Percentiles rank a stretch among this genome's conserved stretches.
phyloP scores from a whole-genome alignment of 2,329 filamentous ascomycete species.

The Sclerotinia subarctica region DNA sequence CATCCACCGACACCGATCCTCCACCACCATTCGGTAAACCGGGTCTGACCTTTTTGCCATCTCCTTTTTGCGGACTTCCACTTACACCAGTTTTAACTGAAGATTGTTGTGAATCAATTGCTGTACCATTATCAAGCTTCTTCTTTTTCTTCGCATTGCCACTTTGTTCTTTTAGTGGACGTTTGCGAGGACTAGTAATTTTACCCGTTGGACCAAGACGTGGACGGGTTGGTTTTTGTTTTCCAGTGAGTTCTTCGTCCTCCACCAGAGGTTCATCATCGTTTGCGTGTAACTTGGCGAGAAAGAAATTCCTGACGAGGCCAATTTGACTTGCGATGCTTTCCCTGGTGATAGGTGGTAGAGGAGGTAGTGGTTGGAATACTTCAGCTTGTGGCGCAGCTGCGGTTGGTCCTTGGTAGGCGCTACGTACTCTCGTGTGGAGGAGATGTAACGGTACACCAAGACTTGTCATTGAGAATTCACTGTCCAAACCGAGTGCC shows the following conservation, averaged over 20 bases:
- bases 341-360: conserved; percentile 75
- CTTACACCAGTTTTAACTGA: conserved; percentile 36
- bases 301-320: conserved; percentile 87
- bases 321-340: conserved; percentile 79
- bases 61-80: conserved; percentile 42
- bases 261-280: conserved; percentile 80
- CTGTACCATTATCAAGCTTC: conserved; percentile 60
- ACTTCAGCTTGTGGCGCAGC: conserved; percentile 50
- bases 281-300: conserved; percentile 81
- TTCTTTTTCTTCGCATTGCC: conserved; percentile 85
- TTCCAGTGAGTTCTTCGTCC: conserved; percentile 90
- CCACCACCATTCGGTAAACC: conserved; percentile 32
- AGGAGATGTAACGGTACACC: conserved; percentile 92
- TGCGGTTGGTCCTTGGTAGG: conserved; percentile 68
- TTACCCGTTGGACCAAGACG: conserved; percentile 74
- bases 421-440: conserved; percentile 83
- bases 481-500: conserved; percentile 85
- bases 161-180: conserved; percentile 76
- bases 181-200: conserved; percentile 80
- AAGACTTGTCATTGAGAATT: conserved; percentile 82
- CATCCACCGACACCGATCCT: conserved; percentile 51
- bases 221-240: conserved; percentile 67
- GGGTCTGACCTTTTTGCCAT: conserved; percentile 51
- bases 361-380: conserved; percentile 64
- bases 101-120: conserved; percentile 38